Evolutionary conservation across 202 grass and related monocot genomes (phyloP).

Genomic region (Brachypodium distachyon): DNA sequence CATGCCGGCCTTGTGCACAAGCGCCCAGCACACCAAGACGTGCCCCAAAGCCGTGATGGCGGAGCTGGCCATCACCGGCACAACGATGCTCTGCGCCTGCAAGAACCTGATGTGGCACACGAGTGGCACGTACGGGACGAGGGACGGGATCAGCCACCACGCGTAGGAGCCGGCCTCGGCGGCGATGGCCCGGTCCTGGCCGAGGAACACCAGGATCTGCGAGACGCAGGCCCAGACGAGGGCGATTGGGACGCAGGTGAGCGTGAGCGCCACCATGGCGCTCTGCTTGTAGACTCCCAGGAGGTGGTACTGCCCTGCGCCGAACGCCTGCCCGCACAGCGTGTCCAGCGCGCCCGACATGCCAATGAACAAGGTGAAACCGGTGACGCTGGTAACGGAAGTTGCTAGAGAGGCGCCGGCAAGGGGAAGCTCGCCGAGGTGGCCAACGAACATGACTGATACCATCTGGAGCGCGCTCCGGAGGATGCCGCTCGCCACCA

Average conservation of each 20-base stretch:
- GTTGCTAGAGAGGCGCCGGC: background rate
- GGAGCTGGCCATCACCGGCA: slow-evolving; percentile 37
- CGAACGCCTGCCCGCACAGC: slow-evolving; percentile 36
- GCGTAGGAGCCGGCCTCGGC: slow-evolving; percentile 34
- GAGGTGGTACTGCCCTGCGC: slow-evolving; percentile 24
- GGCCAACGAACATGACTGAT: slow-evolving; percentile 19
- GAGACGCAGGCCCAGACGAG: background rate
- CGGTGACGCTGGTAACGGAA: slow-evolving; percentile 9
- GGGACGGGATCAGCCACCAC: slow-evolving; percentile 46
- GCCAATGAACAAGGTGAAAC: slow-evolving; percentile 13
- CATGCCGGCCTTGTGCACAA: slow-evolving; percentile 42
- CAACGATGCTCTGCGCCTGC: background rate
- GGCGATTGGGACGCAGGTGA: slow-evolving; percentile 29
- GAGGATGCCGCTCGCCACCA: background rate
- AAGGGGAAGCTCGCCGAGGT: background rate
- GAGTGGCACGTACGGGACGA: slow-evolving; percentile 34
- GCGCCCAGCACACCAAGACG: slow-evolving; percentile 40
- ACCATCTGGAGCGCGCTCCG: background rate
- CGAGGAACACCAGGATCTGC: background rate
- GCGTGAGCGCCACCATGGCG: slow-evolving; percentile 41
- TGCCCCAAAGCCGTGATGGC: slow-evolving; percentile 31
- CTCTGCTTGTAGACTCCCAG: slow-evolving; percentile 53
- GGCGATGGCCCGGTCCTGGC: slow-evolving; percentile 21
- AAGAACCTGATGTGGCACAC: slow-evolving; percentile 1
- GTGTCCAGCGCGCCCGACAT: slow-evolving; percentile 35